These are phyloP conservation scores for Calonectria pseudoreteaudii DNA, from an alignment of 2,329 filamentous ascomycete species.

Conservation along the genomic window DNA sequence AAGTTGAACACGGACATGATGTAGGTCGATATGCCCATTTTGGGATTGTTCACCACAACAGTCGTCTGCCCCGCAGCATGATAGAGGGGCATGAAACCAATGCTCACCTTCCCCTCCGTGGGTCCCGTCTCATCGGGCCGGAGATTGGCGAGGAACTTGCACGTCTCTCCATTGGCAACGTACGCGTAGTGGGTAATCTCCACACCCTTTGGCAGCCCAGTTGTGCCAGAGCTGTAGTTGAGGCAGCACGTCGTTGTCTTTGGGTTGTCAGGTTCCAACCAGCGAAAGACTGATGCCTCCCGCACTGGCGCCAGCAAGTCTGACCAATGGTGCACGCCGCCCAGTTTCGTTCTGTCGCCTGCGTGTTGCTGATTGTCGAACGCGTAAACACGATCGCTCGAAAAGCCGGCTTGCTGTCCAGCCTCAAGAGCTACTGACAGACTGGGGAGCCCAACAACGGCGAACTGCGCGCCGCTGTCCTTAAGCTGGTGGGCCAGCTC, in stretches of 20 bases:
- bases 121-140: neutral
- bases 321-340: constrained; percentile 67
- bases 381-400: constrained; percentile 68
- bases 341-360: constrained; percentile 41
- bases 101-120: neutral
- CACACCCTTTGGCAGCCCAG: constrained; percentile 85
- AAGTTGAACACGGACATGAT: constrained; percentile 4
- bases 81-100: constrained; percentile 12
- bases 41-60: constrained; percentile 3
- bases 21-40: neutral
- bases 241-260: constrained; percentile 71
- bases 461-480: constrained; percentile 75
- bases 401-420: constrained; percentile 67
- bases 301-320: constrained; percentile 65
- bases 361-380: constrained; percentile 66
- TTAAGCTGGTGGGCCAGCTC: constrained; percentile 82
- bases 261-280: constrained; percentile 67
- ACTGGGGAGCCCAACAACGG: constrained; percentile 70
- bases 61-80: constrained; percentile 12
- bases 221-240: constrained; percentile 84
- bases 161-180: constrained; percentile 67
- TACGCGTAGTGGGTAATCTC: constrained; percentile 80
- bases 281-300: constrained; percentile 61
- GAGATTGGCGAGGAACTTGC: neutral
- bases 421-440: constrained; percentile 75